These are phyloP conservation scores for Pythium pyrilobum DNA, from an alignment of 352 stramenopile species.

Conservation along the genomic window DNA sequence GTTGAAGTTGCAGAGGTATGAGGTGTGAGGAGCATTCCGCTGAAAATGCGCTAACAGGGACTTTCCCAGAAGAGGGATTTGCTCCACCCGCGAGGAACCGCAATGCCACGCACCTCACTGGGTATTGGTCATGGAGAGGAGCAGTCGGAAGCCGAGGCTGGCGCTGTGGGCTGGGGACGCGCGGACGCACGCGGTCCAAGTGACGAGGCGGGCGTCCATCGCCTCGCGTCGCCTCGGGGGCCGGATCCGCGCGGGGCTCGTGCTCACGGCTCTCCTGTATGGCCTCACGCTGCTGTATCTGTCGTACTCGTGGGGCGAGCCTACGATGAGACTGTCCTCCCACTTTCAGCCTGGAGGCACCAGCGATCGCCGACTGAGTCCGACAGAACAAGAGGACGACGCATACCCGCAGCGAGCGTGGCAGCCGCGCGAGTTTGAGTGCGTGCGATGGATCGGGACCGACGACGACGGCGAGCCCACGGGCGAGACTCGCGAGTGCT, in stretches of 20 bases:
- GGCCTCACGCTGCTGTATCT: background rate
- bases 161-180: background rate
- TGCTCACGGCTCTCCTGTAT: conserved; percentile 3
- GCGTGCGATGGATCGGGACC: conserved; percentile 57
- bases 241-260: background rate
- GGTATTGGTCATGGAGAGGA: too few relatives aligned
- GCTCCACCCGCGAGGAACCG: too few relatives aligned
- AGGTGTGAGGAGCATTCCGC: too few relatives aligned
- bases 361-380: background rate
- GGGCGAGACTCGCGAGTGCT: conserved; percentile 46
- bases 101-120: background rate
- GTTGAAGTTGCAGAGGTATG: background rate
- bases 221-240: background rate
- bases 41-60: too few relatives aligned
- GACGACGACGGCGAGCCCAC: conserved; percentile 44
- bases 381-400: background rate
- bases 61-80: background rate
- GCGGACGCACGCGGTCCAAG: too few relatives aligned
- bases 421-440: conserved; percentile 39
- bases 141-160: background rate
- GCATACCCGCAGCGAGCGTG: background rate
- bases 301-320: background rate
- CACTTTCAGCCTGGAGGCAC: background rate
- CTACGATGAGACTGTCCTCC: background rate
- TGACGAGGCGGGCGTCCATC: background rate